Base-by-base conservation (phyloP, 768 basidiomycete species). In the Boletus rubropictus region DNA sequence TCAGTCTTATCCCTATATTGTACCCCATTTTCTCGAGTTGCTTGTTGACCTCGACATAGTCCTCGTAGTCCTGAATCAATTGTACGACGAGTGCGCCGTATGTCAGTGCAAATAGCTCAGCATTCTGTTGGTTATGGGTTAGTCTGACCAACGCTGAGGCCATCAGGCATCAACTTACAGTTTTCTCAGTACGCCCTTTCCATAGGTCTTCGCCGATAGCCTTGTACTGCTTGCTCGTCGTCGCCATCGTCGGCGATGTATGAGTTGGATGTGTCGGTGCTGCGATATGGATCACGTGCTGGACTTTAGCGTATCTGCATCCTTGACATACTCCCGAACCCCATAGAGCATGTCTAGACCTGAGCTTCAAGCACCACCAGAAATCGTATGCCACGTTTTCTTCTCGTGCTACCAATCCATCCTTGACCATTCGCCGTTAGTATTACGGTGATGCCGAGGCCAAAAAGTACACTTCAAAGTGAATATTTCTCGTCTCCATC, bases 1-100 rank as follows among this genome's bases (percentile, higher is more conserved):
- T 96, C 44, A 99, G 71, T 32, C 96, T 77, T 20, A 85, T 95
- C 22, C 96, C 96, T 49, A 99, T 98, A 63, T 94, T 96, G 69
- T 96, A 97, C 4, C 96, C 96, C 95, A 97, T 98, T 72, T 93
- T 95, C 59, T 99, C 95, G 3, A 99, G 83, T 65, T 99, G 94
- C 66, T 90, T 94, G 68, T 91, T 91, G 52, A 91, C 89, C 64
- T 95, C 91, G 12, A 77, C 78, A 63, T 96, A 98, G 72, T 99
- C 94, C 61, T 99, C 96, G 61, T 97, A 98, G 68, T 99, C 96
- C 63, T 98, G 96, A 52, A 98, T 93, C 51, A 99, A 79, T 70
- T 99, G 96, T 28, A 98, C 92, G 39, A 99, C 96, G 42, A 98
- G 81, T 20, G 94, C 94, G 42, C 96, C 96, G 56, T 99, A 99